Percentiles rank a stretch among this genome's conserved stretches.
Conservation (phyloP, 352 stramenopile species). For the Globisporangium ultimum region DNA sequence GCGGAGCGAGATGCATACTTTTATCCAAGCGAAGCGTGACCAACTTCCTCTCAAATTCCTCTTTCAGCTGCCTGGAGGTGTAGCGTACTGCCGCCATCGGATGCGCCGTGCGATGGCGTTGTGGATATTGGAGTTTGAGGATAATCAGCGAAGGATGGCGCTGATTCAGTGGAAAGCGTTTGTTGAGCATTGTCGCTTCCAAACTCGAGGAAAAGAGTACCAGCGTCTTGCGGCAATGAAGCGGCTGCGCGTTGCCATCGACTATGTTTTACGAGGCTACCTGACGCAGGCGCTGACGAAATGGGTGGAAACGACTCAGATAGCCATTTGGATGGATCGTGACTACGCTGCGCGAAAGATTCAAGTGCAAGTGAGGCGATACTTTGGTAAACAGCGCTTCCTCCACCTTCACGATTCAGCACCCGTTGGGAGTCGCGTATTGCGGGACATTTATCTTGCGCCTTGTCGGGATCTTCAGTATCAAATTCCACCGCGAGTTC, state of each 20-base stretch:
- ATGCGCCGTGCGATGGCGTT: conserved; percentile 68
- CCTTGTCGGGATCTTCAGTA: conserved; percentile 36
- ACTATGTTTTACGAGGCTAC: conserved; percentile 64
- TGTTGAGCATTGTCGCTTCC: conserved; percentile 57
- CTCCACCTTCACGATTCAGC: conserved; percentile 37
- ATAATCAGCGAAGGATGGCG: conserved; percentile 68
- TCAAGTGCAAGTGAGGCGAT: conserved; percentile 45
- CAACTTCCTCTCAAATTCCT: conserved; percentile 73
- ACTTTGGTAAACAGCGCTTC: conserved; percentile 32
- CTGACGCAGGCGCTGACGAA: conserved; percentile 53
- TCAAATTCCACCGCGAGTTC: conserved; percentile 44
- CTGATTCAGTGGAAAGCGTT: conserved; percentile 82
- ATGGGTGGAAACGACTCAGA: conserved; percentile 52
- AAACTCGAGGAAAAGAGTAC: conserved; percentile 53
- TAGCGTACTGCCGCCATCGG: conserved; percentile 66
- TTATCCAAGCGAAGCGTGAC: conserved; percentile 60
- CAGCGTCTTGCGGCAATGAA: conserved; percentile 55
- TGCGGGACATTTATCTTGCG: conserved; percentile 62
- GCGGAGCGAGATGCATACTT: conserved; percentile 35
- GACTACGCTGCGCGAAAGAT: conserved; percentile 49
- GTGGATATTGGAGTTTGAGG: conserved; percentile 71
- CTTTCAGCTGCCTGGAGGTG: conserved; percentile 74
- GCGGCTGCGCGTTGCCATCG: conserved; percentile 58
- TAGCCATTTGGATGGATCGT: conserved; percentile 57
- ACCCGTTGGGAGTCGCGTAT: conserved; percentile 33